Conservation (phyloP, 2,329 filamentous ascomycete genomes). For the Bipolaris cookei region DNA sequence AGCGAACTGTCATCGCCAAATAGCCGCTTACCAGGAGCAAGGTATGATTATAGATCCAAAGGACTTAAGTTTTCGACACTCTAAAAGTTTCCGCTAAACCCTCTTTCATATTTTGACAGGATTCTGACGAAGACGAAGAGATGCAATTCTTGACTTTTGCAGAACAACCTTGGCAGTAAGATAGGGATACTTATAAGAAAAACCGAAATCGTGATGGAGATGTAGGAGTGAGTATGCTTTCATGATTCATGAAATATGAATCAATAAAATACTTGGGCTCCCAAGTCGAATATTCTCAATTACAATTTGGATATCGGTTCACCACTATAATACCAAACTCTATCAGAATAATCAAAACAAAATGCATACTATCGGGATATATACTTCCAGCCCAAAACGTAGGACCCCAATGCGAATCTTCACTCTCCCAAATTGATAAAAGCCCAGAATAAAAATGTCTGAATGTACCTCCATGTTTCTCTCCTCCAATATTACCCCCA, state of each 20-base stretch:
- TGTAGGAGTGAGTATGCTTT: neutral
- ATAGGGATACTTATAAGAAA: too few species aligned
- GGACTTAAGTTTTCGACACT: too few species aligned
- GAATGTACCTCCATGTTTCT: neutral
- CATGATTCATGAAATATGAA: neutral
- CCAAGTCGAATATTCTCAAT: neutral
- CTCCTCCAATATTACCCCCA: neutral
- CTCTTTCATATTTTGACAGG: too few species aligned
- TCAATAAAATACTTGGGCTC: neutral
- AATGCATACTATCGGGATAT: neutral
- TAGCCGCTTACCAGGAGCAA: too few species aligned
- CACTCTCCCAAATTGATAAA: neutral
- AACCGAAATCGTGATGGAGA: neutral
- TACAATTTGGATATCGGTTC: neutral
- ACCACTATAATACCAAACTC: neutral
- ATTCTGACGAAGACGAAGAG: too few species aligned
- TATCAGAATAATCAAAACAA: neutral
- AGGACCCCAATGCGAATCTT: neutral
- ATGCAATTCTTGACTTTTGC: too few species aligned
- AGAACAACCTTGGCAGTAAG: too few species aligned
- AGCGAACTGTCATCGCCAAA: neutral
- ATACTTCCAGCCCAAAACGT: neutral
- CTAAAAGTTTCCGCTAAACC: too few species aligned
- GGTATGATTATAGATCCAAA: too few species aligned
- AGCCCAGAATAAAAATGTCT: slow-evolving; percentile 2